Conservation (phyloP, 495 filamentous ascomycete genomes). For the Tuber indicum region DNA sequence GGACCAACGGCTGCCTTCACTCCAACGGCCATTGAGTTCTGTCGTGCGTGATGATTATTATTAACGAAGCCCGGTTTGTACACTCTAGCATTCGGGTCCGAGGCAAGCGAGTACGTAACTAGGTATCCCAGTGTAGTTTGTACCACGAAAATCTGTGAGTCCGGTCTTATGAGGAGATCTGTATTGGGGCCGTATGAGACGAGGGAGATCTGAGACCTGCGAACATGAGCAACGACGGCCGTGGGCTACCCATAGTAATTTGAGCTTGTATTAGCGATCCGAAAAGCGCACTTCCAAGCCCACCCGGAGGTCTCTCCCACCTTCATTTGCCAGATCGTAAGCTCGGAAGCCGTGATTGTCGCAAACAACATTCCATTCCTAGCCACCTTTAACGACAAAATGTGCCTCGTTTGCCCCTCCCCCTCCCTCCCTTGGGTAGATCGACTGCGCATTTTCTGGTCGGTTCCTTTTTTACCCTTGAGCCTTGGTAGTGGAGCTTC, state of each 20-base stretch:
- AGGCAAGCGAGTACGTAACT: constrained; percentile 89
- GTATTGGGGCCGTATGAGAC: constrained; percentile 78
- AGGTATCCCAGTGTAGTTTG: constrained; percentile 82
- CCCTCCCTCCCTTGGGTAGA: constrained; percentile 25
- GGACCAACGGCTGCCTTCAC: constrained; percentile 51
- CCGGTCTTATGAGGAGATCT: constrained; percentile 78
- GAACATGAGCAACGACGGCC: constrained; percentile 74
- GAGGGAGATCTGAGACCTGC: constrained; percentile 71
- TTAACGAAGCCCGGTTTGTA: constrained; percentile 73
- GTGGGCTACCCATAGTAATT: constrained; percentile 60
- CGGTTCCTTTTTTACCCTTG: constrained; percentile 32
- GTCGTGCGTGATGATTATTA: constrained; percentile 59
- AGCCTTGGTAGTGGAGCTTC: constrained; percentile 20
- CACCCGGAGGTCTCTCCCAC: constrained; percentile 50
- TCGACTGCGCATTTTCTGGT: constrained; percentile 32
- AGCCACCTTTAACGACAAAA: constrained; percentile 69
- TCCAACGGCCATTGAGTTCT: constrained; percentile 59
- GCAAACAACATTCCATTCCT: constrained; percentile 82
- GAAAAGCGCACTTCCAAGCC: constrained; percentile 19
- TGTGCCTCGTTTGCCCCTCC: constrained; percentile 49
- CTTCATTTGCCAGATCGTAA: constrained; percentile 93
- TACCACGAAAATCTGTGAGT: constrained; percentile 85
- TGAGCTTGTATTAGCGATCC: constrained; percentile 12
- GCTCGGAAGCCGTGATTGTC: constrained; percentile 70
- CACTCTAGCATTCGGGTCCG: constrained; percentile 70